These are phyloP conservation scores for Rhizophagus prolifer DNA, from an alignment of 192 early-diverging fungal species.

Conservation along the genomic window DNA sequence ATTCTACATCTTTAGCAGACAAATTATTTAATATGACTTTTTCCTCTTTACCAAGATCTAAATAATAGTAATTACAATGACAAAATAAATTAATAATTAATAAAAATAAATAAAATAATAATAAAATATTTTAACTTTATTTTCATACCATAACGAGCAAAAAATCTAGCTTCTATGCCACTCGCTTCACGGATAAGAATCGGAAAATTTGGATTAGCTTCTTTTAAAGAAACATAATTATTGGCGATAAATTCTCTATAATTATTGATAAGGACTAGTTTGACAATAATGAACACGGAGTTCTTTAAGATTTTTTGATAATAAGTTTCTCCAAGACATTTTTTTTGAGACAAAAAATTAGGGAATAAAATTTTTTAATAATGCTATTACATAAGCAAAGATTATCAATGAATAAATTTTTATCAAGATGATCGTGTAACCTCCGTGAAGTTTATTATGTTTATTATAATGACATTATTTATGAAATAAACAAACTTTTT, in stretches of 20 bases:
- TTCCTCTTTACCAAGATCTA: conserved; percentile 81
- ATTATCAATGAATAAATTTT: no score
- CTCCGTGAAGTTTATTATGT: no score
- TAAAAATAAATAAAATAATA: neutral
- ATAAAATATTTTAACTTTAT: neutral
- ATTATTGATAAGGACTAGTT: no score
- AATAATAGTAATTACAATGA: neutral
- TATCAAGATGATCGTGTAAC: no score
- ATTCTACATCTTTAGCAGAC: conserved; percentile 68
- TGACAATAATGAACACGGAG: conserved; percentile 90
- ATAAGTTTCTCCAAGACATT: conserved; percentile 30
- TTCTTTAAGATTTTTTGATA: conserved; percentile 78
- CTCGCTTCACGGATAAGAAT: conserved; percentile 88
- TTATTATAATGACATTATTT: no score
- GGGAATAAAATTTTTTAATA: no score
- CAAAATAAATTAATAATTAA: neutral
- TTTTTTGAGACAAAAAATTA: conserved; percentile 14
- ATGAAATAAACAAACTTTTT: no score
- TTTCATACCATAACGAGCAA: conserved; percentile 85
- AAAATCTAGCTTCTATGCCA: conserved; percentile 80
- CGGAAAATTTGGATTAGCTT: conserved; percentile 84
- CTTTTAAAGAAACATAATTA: conserved; percentile 79
- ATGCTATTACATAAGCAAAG: no score
- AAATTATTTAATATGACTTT: conserved; percentile 75
- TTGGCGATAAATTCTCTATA: conserved; percentile 84